phyloP scores from a whole-genome alignment of 1,284 basidiomycete genomes.

The Fomitopsis betulina region DNA sequence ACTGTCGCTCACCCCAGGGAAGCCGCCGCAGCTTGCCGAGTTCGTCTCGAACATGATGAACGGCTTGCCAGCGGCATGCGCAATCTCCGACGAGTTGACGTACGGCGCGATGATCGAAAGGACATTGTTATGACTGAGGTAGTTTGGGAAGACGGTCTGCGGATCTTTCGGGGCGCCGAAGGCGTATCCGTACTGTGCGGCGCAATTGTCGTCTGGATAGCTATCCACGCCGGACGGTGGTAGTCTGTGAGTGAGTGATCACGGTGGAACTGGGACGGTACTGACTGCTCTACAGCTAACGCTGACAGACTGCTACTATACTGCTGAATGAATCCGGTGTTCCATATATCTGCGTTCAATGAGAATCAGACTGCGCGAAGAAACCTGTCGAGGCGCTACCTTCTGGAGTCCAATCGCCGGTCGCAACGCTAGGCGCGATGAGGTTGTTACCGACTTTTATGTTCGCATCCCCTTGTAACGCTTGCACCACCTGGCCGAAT shows the following conservation, averaged over 20 bases:
- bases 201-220: conserved; percentile 44
- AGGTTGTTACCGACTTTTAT: conserved; percentile 46
- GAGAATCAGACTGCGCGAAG: no score
- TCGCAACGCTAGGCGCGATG: conserved; percentile 54
- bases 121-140: conserved; percentile 53
- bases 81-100: conserved; percentile 38
- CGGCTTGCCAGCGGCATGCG: conserved; percentile 37
- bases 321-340: conserved; percentile 50
- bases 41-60: conserved; percentile 78
- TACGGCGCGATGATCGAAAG: conserved; percentile 44
- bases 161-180: conserved; percentile 33
- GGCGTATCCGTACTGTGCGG: conserved; percentile 27
- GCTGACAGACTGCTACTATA: conserved; percentile 42
- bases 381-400: background rate
- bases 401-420: conserved; percentile 47
- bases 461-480: conserved; percentile 38
- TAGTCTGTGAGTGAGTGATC: background rate
- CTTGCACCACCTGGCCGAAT: conserved; percentile 34
- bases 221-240: no score
- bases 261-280: background rate
- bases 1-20: conserved; percentile 66
- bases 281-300: conserved; percentile 27
- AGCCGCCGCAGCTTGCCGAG: conserved; percentile 79
- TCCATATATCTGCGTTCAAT: conserved; percentile 39
- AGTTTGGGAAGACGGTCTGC: conserved; percentile 50